Evolutionary conservation across 2,329 filamentous ascomycete species (phyloP).

Genomic region (Macrophomina pseudophaseolina): DNA sequence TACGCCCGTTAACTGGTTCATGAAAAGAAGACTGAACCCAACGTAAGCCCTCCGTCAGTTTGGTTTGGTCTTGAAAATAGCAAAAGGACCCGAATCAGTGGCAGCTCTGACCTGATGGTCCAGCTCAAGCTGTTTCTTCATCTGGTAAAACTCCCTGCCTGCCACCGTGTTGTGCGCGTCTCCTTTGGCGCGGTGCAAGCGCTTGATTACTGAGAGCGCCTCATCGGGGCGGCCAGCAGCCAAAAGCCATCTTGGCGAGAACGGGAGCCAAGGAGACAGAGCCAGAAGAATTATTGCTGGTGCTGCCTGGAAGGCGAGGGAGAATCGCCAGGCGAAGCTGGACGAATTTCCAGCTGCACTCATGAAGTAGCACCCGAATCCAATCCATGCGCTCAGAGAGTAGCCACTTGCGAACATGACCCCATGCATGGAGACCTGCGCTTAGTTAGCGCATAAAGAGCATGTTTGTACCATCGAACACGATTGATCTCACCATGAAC

Average conservation of each 20-base stretch:
- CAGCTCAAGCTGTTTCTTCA: slow-evolving; percentile 51
- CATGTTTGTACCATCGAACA: neutral
- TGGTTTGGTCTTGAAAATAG: slow-evolving; percentile 49
- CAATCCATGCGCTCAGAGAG: slow-evolving; percentile 47
- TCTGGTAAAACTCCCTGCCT: slow-evolving; percentile 50
- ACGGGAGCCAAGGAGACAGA: slow-evolving; percentile 47
- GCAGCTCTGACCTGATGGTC: slow-evolving; percentile 43
- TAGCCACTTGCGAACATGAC: slow-evolving; percentile 52
- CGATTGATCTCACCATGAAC: slow-evolving; percentile 38
- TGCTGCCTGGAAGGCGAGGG: slow-evolving; percentile 50
- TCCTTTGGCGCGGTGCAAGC: slow-evolving; percentile 49
- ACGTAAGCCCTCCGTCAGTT: slow-evolving; percentile 49
- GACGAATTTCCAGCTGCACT: slow-evolving; percentile 37
- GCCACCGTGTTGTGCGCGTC: slow-evolving; percentile 47
- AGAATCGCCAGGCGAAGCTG: slow-evolving; percentile 53
- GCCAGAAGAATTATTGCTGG: slow-evolving; percentile 48
- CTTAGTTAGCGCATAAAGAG: neutral
- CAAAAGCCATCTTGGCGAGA: slow-evolving; percentile 52
- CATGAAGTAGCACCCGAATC: slow-evolving; percentile 48
- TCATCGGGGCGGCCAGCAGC: slow-evolving; percentile 50
- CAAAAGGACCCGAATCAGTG: slow-evolving; percentile 36
- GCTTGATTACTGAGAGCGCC: slow-evolving; percentile 46
- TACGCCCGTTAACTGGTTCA: slow-evolving; percentile 43
- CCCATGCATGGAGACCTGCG: slow-evolving; percentile 40
- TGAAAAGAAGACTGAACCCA: slow-evolving; percentile 48